These are phyloP conservation scores for Grosmannia clavigera DNA, from an alignment of 2,329 filamentous ascomycete species.

Conservation along the genomic window DNA sequence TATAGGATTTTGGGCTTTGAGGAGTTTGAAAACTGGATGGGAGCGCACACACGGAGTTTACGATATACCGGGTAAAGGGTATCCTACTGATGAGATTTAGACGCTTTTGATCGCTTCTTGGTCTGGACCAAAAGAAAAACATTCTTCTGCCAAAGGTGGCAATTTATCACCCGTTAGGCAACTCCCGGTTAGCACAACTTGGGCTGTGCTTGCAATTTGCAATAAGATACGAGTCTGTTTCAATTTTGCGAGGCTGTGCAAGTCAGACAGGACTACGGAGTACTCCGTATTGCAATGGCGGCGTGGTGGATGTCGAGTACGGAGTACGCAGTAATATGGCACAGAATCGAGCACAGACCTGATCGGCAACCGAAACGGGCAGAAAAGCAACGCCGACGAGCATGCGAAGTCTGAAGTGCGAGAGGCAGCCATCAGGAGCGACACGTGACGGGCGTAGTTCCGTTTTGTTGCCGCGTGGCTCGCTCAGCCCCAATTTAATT, in stretches of 20 bases:
- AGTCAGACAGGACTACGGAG: neutral
- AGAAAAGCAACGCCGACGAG: neutral
- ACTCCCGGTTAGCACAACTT: neutral
- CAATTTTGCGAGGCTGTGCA: neutral
- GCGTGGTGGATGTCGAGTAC: neutral
- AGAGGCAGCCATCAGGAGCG: neutral
- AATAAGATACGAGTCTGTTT: neutral
- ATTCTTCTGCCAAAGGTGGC: neutral
- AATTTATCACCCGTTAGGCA: neutral
- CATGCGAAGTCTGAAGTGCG: neutral
- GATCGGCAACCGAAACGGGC: conserved; percentile 6
- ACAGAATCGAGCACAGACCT: neutral
- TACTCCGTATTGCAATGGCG: neutral
- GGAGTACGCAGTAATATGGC: neutral
- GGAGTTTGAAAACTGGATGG: neutral
- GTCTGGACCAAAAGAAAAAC: neutral
- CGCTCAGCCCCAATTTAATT: neutral
- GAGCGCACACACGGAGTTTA: conserved; percentile 5
- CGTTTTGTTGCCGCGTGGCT: neutral
- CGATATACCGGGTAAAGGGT: neutral
- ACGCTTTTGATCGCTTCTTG: neutral
- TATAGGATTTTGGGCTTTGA: neutral
- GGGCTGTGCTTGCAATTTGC: neutral
- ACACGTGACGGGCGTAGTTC: neutral
- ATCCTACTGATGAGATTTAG: neutral